Percentiles rank a stretch among this genome's conserved stretches.
Evolutionary conservation across 805 yeast species (phyloP).

Genomic region (Ogataea dorogensis): DNA sequence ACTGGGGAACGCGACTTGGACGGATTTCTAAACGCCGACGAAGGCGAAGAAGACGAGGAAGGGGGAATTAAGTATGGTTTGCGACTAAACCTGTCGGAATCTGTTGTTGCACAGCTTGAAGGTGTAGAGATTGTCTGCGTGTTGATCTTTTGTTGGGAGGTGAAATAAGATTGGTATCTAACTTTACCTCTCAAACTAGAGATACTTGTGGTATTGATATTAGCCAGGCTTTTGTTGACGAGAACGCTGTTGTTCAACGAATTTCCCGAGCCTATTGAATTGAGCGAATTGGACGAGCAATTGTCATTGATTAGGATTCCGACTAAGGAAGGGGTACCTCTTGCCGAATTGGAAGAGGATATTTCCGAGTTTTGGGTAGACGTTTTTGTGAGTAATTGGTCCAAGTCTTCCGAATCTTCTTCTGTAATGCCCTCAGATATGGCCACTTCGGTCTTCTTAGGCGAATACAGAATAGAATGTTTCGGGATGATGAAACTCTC

Average conservation of each 20-base stretch:
- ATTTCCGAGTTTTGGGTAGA: constrained; percentile 22
- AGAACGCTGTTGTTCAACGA: constrained; percentile 16
- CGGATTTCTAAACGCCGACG: constrained; percentile 14
- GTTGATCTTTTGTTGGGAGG: constrained; percentile 26
- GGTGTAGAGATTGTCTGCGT: constrained; percentile 23
- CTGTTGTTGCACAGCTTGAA: constrained; percentile 10
- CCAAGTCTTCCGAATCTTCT: constrained; percentile 22
- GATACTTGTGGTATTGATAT: constrained; percentile 24
- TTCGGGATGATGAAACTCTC: constrained; percentile 26
- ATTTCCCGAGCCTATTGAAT: constrained; percentile 23
- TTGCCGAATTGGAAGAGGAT: constrained; percentile 22
- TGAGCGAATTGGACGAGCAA: constrained; percentile 28
- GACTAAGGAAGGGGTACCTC: constrained; percentile 19
- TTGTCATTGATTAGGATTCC: constrained; percentile 23
- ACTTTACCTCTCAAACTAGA: constrained; percentile 30
- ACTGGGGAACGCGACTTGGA: constrained; percentile 31
- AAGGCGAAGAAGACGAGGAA: constrained; percentile 14
- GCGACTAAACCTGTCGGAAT: constrained; percentile 12
- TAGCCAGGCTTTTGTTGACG: constrained; percentile 17
- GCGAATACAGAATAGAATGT: constrained; percentile 32
- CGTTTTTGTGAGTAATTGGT: constrained; percentile 13
- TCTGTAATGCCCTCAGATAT: constrained; percentile 32
- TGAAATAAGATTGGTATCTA: constrained; percentile 35
- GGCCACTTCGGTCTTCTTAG: constrained; percentile 31
- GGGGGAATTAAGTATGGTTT: constrained; percentile 13